Conservation (phyloP, 1,139 yeast genomes). For the Entelexis paramagnoliae region DNA sequence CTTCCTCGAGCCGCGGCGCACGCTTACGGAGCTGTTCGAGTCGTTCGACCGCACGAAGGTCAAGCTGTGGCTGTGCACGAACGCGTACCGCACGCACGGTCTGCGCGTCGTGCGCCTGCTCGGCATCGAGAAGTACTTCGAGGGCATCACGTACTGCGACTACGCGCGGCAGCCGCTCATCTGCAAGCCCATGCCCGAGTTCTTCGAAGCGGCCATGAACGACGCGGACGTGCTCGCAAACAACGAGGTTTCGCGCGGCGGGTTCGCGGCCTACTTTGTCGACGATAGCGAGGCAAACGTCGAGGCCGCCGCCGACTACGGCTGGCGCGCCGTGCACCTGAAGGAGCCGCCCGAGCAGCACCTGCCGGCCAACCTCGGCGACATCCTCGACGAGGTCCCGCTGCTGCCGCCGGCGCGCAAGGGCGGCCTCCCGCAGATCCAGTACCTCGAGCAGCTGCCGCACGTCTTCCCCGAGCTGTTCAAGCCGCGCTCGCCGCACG, state of each 20-base stretch:
- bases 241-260: slow-evolving; percentile 22
- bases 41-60: slow-evolving; percentile 37
- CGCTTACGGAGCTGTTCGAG: slow-evolving; percentile 31
- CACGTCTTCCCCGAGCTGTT: slow-evolving; percentile 23
- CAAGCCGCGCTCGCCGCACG: not conserved
- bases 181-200: slow-evolving; percentile 73
- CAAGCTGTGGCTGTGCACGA: slow-evolving; percentile 78
- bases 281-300: slow-evolving; percentile 59
- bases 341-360: slow-evolving; percentile 35
- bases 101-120: slow-evolving; percentile 57
- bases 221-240: slow-evolving; percentile 50
- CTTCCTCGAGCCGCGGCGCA: slow-evolving; percentile 48
- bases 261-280: slow-evolving; percentile 42
- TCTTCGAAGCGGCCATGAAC: slow-evolving; percentile 47
- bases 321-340: slow-evolving; percentile 44
- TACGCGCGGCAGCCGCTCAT: slow-evolving; percentile 55
- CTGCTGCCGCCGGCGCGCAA: slow-evolving; percentile 16
- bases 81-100: slow-evolving; percentile 89
- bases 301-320: slow-evolving; percentile 36
- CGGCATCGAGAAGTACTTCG: slow-evolving; percentile 83
- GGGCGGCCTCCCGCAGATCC: slow-evolving; percentile 13
- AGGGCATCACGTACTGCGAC: slow-evolving; percentile 88
- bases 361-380: slow-evolving; percentile 9
- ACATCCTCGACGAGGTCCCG: slow-evolving; percentile 11
- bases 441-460: slow-evolving; percentile 22